Evolutionary conservation across 768 basidiomycete genomes (phyloP).

Genomic region (Naganishia kalamii): DNA sequence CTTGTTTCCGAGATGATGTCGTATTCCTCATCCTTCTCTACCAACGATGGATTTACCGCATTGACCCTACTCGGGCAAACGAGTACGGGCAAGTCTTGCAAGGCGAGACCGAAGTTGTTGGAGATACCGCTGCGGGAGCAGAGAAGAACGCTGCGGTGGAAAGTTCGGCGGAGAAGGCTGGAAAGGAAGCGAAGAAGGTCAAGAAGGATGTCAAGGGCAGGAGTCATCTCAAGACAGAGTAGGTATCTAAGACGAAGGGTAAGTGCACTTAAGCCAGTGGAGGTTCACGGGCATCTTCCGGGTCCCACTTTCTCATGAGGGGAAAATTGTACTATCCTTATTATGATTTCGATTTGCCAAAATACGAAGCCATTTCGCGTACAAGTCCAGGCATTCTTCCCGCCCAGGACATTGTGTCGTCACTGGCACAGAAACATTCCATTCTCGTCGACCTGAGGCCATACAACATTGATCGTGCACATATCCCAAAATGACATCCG

Average conservation of each 20-base stretch:
- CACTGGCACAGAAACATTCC: too few species aligned
- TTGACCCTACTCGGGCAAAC: slow-evolving; percentile 90
- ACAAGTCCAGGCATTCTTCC: too few species aligned
- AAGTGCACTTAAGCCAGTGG: background rate
- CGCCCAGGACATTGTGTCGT: too few species aligned
- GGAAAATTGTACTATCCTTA: too few species aligned
- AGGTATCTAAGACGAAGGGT: background rate
- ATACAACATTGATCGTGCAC: background rate
- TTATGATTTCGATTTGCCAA: too few species aligned
- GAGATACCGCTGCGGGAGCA: background rate
- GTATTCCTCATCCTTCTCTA: slow-evolving; percentile 70
- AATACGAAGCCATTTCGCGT: too few species aligned
- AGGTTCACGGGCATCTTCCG: background rate
- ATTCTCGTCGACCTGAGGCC: too few species aligned
- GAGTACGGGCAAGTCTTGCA: slow-evolving; percentile 81
- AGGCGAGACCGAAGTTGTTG: background rate
- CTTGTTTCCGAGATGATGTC: slow-evolving; percentile 52
- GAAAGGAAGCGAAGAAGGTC: background rate
- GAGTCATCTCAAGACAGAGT: slow-evolving; percentile 13
- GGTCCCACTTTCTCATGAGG: too few species aligned
- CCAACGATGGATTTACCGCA: slow-evolving; percentile 96
- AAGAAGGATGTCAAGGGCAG: slow-evolving; percentile 14
- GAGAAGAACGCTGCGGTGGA: background rate
- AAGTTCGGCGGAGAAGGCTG: background rate
- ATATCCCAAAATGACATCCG: background rate